Evolutionary conservation across 176 grass and related monocot species (phyloP), one percentile per base, ranked within the genome.

Genomic region (Alopecurus myosuroides): DNA sequence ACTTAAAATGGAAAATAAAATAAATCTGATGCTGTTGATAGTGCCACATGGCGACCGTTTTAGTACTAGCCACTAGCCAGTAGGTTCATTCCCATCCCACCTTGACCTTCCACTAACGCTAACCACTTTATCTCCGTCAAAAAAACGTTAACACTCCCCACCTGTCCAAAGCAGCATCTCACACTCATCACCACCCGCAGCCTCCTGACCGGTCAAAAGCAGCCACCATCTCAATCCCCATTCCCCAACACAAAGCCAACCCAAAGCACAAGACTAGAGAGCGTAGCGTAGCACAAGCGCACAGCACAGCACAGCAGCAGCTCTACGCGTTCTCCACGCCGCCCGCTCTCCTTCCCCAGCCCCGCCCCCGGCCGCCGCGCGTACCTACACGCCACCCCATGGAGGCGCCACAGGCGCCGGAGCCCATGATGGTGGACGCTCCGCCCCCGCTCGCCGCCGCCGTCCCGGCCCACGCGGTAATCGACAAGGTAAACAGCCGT

Each of bases 331-430:
- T 37, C 41, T 15, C 41, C 17, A 3, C 36, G 53, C 76, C 36
- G 37, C 60, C 3, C 56, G 75, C 50, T 3, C 34, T 6, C 4
- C 35, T 29, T 6, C 3, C 76, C 41, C 48, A 45, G 17, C 25
- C 11, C 11, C 26, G 0, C 18, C 64, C 23, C 26, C 77, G 10
- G 22, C 7, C 9, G 11, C 67, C 36, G 36, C 35, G 1, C 34
- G 1, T 23, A 22, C 39, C 42, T 15, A 2, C 48, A 14, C 29
- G 36, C 71, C 4, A 5, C 53, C 77, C 66, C 70, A 91, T 91
- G 85, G 89, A 91, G 49, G 85, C 58, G 81, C 75, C 82, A 11
- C 81, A 40, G 77, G 89, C 60, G 78, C 90, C 73, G 86, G 90
- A 85, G 65, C 83, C 74, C 26, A 92, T 92, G 90, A 22, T 11